Conservation (phyloP, 2,329 filamentous ascomycete genomes). For the Sarocladium oryzae region DNA sequence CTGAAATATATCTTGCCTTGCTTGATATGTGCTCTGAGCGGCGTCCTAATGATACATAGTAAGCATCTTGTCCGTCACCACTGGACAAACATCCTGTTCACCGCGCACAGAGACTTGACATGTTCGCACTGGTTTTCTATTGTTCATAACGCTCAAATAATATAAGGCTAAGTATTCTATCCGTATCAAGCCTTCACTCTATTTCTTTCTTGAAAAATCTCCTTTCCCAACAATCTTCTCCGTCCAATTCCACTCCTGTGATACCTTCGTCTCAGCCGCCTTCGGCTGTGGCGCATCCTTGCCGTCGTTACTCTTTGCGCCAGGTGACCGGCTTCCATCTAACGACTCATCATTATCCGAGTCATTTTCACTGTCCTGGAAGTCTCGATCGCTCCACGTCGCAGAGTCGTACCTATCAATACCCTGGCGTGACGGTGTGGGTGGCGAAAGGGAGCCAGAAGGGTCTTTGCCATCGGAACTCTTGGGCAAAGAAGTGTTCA, state of each 20-base stretch:
- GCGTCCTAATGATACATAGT: too few relatives aligned
- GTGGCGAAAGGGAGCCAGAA: constrained; percentile 13
- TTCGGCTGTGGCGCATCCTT: constrained; percentile 15
- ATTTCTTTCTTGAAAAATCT: constrained; percentile 19
- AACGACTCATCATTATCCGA: constrained; percentile 27
- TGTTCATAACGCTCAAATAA: not conserved
- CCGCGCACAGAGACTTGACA: not conserved
- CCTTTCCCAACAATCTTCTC: constrained; percentile 47
- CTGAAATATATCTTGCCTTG: too few relatives aligned
- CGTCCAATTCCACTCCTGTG: constrained; percentile 43
- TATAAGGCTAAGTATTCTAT: not conserved
- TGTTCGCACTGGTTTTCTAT: constrained; percentile 8
- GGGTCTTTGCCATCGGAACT: constrained; percentile 17
- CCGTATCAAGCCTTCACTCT: constrained; percentile 12
- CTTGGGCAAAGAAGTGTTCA: not conserved
- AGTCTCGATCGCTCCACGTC: constrained; percentile 62
- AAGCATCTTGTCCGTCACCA: too few relatives aligned
- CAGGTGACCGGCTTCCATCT: constrained; percentile 9
- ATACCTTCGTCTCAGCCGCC: constrained; percentile 20
- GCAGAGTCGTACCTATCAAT: constrained; percentile 42
- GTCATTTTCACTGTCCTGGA: constrained; percentile 46
- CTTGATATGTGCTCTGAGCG: too few relatives aligned
- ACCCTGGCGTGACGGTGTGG: constrained; percentile 12
- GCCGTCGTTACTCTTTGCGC: constrained; percentile 10
- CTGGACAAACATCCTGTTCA: too few relatives aligned